Base-by-base conservation (phyloP, 306 rosid genomes). In the Prunus salicina region DNA sequence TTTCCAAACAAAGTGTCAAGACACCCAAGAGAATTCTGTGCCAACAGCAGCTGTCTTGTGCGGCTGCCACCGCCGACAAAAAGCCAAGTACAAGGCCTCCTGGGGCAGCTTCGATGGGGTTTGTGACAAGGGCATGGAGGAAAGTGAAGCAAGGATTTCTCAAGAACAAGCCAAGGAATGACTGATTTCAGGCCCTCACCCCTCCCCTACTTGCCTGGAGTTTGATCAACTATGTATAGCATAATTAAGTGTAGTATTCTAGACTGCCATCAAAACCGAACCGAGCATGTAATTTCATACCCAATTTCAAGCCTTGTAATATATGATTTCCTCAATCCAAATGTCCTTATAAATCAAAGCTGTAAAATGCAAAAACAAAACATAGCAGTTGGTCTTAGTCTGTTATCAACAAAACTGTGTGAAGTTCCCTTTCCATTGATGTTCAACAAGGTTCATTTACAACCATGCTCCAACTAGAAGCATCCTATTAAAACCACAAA, bases 91-190 rank as follows among this genome's bases (percentile, higher is more conserved):
- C 32, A 63, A 64, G 47, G 41, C 82, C 73, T 64, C 34, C 81
- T 15, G 70, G 64, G 64, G 87, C 14, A 13, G 49, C 24, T 66
- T 8, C 73, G 5, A 76, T 46, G 24, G 86, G 88, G 52, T 78
- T 88, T 46, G 85, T 81, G 27, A 41, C 87, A 12, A 75, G 85
- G 51, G 50, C 91, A 64, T 92, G 96, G 97, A 78, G 82, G 76
- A 88, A 78, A 79, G 87, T 92, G 45, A 92, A 88, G 75, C 85
- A 20, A 30, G 82, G 88, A n/a, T 80, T 88, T 65, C 15, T 72
- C 2, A 80, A 86, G 74, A 82, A 78, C 22, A 72, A 72, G 69
- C 76, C 82, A 61, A 79, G 64, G 19, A 76, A 65, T 56, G 15
- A 18, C 18, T n/a, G 5, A 24, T 73, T 32, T 32, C 38, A 32